phyloP scores from a whole-genome alignment of 2,329 filamentous ascomycete species.

The Alternaria hordeiaustralica region DNA sequence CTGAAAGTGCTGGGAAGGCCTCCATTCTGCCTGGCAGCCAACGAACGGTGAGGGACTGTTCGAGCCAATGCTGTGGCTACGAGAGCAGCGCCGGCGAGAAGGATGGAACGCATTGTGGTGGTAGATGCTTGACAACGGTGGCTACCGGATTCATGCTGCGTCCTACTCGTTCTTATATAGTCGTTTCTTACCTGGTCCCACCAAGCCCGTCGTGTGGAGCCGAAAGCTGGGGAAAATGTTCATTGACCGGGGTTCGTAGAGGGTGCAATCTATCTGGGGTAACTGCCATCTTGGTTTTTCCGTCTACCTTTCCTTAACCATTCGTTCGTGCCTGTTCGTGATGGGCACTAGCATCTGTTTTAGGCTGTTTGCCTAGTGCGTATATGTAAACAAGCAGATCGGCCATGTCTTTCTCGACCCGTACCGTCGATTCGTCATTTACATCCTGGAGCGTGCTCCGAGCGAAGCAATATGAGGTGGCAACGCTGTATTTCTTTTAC shows the following conservation, averaged over 20 bases:
- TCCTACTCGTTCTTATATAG: not conserved
- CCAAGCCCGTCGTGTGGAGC: not conserved
- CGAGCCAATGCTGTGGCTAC: slow-evolving; percentile 16
- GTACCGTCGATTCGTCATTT: not conserved
- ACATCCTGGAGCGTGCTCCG: not conserved
- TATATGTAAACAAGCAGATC: not conserved
- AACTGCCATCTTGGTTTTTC: not conserved
- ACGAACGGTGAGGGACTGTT: not conserved
- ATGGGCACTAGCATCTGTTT: not conserved
- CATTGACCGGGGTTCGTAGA: not conserved
- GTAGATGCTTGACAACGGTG: not conserved
- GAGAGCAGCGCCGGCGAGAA: slow-evolving; percentile 11
- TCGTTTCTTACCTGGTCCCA: not conserved
- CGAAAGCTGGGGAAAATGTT: not conserved
- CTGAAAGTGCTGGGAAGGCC: slow-evolving; percentile 35
- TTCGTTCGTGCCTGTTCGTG: not conserved
- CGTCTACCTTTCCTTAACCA: not conserved
- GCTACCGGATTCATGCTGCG: not conserved
- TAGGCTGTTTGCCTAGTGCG: not conserved
- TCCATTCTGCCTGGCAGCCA: slow-evolving; percentile 6
- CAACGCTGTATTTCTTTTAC: not conserved
- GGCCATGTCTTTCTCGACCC: not conserved
- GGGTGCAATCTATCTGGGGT: not conserved
- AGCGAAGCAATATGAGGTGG: not conserved
- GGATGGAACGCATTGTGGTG: slow-evolving; percentile 9